Evolutionary conservation across 805 yeast species (phyloP).

Genomic region (Pichia eremophila): DNA sequence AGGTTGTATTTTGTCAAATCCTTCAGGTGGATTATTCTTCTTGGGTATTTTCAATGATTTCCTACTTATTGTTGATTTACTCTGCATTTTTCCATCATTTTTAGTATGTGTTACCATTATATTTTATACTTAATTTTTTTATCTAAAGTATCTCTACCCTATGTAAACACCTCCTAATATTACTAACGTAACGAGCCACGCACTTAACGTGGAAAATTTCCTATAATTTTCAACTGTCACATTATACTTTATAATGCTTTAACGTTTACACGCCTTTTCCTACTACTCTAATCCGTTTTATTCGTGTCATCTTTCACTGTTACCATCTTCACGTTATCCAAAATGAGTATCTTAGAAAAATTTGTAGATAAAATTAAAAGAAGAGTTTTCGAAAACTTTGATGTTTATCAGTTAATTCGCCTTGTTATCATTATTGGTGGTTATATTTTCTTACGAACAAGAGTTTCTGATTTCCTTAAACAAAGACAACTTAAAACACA

Average conservation of each 20-base stretch:
- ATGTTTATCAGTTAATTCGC: constrained; percentile 37
- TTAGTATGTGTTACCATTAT: too few relatives aligned
- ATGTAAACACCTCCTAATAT: too few relatives aligned
- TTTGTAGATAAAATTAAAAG: constrained; percentile 5
- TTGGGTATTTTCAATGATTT: constrained; percentile 2
- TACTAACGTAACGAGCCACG: too few relatives aligned
- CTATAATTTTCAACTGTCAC: too few relatives aligned
- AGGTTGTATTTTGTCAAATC: constrained; percentile 59
- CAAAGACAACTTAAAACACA: constrained; percentile 41
- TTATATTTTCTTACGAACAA: constrained; percentile 48
- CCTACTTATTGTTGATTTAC: neutral
- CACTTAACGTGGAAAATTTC: too few relatives aligned
- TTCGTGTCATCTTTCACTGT: too few relatives aligned
- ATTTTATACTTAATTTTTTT: neutral
- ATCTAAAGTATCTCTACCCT: too few relatives aligned
- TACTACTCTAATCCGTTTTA: too few relatives aligned
- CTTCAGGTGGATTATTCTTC: constrained; percentile 55
- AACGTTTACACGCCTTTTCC: too few relatives aligned
- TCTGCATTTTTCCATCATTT: neutral
- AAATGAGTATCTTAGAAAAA: neutral
- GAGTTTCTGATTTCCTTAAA: constrained; percentile 48
- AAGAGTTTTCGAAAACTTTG: constrained; percentile 30
- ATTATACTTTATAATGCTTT: too few relatives aligned
- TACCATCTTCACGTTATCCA: neutral
- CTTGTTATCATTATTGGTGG: constrained; percentile 50